These are phyloP conservation scores for Torulaspora delbrueckii DNA, from an alignment of 805 yeast genomes.

Conservation along the genomic window DNA sequence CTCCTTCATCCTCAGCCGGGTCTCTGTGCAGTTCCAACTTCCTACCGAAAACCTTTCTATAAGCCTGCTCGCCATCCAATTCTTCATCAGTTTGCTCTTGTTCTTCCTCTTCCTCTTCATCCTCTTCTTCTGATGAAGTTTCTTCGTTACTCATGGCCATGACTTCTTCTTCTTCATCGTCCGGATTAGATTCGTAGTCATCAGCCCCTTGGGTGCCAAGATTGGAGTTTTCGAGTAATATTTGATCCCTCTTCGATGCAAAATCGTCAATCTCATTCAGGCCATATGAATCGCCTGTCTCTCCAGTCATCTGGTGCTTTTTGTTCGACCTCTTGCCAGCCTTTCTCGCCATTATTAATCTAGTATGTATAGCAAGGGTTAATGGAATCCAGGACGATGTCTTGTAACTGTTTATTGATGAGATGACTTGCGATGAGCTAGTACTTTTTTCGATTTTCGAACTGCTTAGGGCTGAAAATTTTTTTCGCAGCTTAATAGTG, in stretches of 20 bases:
- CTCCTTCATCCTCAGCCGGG: constrained; percentile 30
- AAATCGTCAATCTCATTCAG: constrained; percentile 67
- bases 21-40: constrained; percentile 27
- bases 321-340: constrained; percentile 24
- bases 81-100: constrained; percentile 32
- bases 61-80: constrained; percentile 36
- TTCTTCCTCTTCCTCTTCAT: constrained; percentile 24
- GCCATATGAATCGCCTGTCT: constrained; percentile 40
- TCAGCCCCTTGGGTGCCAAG: constrained; percentile 33
- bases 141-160: constrained; percentile 45
- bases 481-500: constrained; percentile 5
- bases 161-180: constrained; percentile 47
- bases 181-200: constrained; percentile 46
- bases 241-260: constrained; percentile 53
- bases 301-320: constrained; percentile 11
- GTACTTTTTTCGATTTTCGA: constrained; percentile 3
- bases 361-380: neutral
- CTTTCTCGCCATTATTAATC: constrained; percentile 11
- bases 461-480: constrained; percentile 10
- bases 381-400: neutral
- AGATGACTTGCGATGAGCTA: constrained; percentile 25
- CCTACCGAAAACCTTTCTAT: constrained; percentile 38
- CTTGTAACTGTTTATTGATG: neutral
- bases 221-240: constrained; percentile 55
- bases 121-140: constrained; percentile 33